Evolutionary conservation across 1,139 yeast species (phyloP), one percentile per base, ranked within the genome.

Genomic region (Suhomyces yuchorum): DNA sequence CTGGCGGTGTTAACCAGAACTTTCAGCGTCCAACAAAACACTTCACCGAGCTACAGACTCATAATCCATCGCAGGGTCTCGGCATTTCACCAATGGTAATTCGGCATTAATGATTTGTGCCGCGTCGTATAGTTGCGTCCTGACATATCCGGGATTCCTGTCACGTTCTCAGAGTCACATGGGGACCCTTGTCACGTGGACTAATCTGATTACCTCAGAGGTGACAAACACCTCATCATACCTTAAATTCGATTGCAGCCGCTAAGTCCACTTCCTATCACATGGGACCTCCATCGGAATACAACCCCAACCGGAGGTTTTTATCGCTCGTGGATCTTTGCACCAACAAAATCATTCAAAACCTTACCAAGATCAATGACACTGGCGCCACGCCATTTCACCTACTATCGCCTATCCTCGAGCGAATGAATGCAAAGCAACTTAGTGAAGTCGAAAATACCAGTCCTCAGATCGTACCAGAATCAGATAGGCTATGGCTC

Each of bases 401-500:
- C 49, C 60, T 82, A 32, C 59, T 81, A 12, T 64, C 63, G 41
- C 76, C 80, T 3, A 67, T 80, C 1, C 61, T 82, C 15, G 53
- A 54, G 37, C 70, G 72, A 44, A 71, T 80, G 65, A 73, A 71
- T 42, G 67, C 78, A 4, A 75, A 74, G 47, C 87, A 81, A 55
- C 60, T 82, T 22, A 59, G 65, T 28, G 65, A 61, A 20, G 60
- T 81, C 4, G 87, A 82, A 58, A 49, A 52, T 8, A 59, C 56
- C 26, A 78, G 82, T 53, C 75, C 78, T 0, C 69, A 66, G 28
- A 55, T 80, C 12, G 59, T 67, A 4, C 78, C 83, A 12, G 77
- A 74, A 37, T 77, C 80, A 46, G 85, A 81, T 51, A 70, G 65
- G 34, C 54, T 80, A n/a, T 82, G 87, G 87, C 57, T 56, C 3